Evolutionary conservation across 306 rosid species (phyloP).

Genomic region (Quercus agrifolia): DNA sequence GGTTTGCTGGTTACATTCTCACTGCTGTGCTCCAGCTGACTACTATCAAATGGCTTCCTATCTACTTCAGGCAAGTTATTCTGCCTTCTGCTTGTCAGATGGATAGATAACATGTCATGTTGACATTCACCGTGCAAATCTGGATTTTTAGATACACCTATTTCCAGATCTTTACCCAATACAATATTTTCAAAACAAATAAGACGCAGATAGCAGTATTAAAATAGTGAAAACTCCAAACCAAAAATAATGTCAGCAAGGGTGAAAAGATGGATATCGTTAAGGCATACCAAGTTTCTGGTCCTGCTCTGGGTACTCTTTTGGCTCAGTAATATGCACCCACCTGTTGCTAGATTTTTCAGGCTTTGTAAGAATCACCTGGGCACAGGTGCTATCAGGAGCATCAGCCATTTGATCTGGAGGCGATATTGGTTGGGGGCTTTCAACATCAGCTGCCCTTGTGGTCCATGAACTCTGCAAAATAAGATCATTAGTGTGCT

Average conservation of each 20-base stretch:
- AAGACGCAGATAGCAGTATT: conserved; percentile 1
- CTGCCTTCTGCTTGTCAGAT: conserved; percentile 28
- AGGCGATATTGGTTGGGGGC: conserved; percentile 40
- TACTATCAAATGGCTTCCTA: conserved; percentile 22
- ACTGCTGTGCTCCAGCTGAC: conserved; percentile 30
- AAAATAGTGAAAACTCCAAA: conserved; percentile 15
- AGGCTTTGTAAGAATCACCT: conserved; percentile 39
- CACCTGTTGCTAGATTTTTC: conserved; percentile 31
- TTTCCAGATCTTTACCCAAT: conserved; percentile 49
- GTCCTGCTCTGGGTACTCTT: conserved; percentile 34
- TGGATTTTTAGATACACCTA: conserved; percentile 30
- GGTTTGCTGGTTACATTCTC: conserved; percentile 26
- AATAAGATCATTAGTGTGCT: conserved; percentile 16
- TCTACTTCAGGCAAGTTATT: conserved; percentile 26
- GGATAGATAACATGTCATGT: conserved; percentile 30
- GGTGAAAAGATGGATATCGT: conserved; percentile 7
- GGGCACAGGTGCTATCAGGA: conserved; percentile 52
- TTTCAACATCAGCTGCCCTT: conserved; percentile 44
- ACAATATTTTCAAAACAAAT: conserved; percentile 39
- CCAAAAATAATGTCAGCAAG: neutral
- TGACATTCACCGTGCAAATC: conserved; percentile 22
- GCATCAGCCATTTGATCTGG: conserved; percentile 34
- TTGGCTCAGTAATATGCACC: conserved; percentile 31
- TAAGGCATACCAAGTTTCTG: conserved; percentile 48
- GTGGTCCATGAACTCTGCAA: conserved; percentile 52